phyloP scores from a whole-genome alignment of 179 eudicot genomes.

The Monotropa hypopitys region DNA sequence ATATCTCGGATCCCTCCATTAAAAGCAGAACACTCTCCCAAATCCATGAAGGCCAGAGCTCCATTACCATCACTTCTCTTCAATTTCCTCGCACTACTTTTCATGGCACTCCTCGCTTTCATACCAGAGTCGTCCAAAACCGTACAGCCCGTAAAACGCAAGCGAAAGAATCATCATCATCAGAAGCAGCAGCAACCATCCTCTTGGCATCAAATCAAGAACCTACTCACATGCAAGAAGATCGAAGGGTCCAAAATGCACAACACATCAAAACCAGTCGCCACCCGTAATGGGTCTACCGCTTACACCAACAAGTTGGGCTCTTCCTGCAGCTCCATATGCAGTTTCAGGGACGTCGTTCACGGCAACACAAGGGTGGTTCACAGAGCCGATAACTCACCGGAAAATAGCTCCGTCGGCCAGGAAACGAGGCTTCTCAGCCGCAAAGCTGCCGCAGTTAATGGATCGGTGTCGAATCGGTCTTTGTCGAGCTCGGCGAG shows the following conservation, averaged over 20 bases:
- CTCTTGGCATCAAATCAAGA: constrained; percentile 89
- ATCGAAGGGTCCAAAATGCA: constrained; percentile 44
- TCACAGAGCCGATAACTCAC: constrained; percentile 62
- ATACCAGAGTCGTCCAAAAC: constrained; percentile 9
- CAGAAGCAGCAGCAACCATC: constrained; percentile 37
- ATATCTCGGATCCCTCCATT: constrained; percentile 16
- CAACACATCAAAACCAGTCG: constrained; percentile 34
- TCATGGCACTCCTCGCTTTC: constrained; percentile 23
- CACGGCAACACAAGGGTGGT: constrained; percentile 66
- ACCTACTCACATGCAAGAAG: constrained; percentile 68
- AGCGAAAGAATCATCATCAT: constrained; percentile 12
- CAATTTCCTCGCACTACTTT: constrained; percentile 14
- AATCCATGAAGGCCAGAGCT: constrained; percentile 8
- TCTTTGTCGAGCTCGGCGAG: constrained; percentile 28
- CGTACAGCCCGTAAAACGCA: constrained; percentile 3
- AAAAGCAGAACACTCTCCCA: not conserved
- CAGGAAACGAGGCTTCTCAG: constrained; percentile 33
- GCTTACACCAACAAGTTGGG: constrained; percentile 4
- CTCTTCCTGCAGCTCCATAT: constrained; percentile 57
- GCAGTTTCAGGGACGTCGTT: constrained; percentile 66
- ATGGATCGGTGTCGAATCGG: constrained; percentile 23
- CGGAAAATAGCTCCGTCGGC: constrained; percentile 45
- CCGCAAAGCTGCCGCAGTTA: constrained; percentile 12
- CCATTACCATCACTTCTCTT: not conserved
- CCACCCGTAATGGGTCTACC: not conserved